These are phyloP conservation scores for Fusarium paranaense DNA, from an alignment of 2,329 filamentous ascomycete species.

Conservation along the genomic window DNA sequence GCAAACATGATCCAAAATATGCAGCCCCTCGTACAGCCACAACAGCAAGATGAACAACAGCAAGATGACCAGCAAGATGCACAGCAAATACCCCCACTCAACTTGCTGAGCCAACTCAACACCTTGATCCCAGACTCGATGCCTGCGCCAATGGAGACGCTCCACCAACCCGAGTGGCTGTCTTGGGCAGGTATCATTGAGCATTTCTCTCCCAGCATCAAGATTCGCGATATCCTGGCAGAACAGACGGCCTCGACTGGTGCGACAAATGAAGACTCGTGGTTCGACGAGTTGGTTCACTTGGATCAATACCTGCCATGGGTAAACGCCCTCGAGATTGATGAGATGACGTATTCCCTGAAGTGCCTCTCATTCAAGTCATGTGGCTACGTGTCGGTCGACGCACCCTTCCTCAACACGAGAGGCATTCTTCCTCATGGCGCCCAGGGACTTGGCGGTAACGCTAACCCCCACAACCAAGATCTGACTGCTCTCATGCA, in stretches of 20 bases:
- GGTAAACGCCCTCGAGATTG: constrained; percentile 32
- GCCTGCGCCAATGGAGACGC: constrained; percentile 13
- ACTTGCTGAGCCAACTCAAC: constrained; percentile 8
- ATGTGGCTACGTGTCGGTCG: constrained; percentile 69
- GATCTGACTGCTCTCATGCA: constrained; percentile 50
- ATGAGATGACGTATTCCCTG: constrained; percentile 48
- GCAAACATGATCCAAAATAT: background rate
- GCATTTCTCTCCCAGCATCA: constrained; percentile 54
- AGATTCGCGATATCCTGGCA: constrained; percentile 42
- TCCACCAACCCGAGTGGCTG: constrained; percentile 47
- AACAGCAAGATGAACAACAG: constrained; percentile 12
- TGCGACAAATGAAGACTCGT: background rate
- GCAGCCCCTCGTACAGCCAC: background rate
- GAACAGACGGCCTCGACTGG: constrained; percentile 7
- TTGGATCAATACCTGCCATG: constrained; percentile 40
- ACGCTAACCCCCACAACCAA: constrained; percentile 37
- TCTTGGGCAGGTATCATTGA: constrained; percentile 58
- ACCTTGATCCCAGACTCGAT: constrained; percentile 4
- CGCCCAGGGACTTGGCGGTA: constrained; percentile 36
- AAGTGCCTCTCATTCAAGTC: constrained; percentile 65
- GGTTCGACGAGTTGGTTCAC: constrained; percentile 10
- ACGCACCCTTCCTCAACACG: constrained; percentile 50
- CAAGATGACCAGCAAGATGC: background rate
- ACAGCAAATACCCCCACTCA: background rate
- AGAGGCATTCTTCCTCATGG: constrained; percentile 47